Conservation (phyloP, 495 filamentous ascomycete genomes). For the Trichoderma erinaceum region DNA sequence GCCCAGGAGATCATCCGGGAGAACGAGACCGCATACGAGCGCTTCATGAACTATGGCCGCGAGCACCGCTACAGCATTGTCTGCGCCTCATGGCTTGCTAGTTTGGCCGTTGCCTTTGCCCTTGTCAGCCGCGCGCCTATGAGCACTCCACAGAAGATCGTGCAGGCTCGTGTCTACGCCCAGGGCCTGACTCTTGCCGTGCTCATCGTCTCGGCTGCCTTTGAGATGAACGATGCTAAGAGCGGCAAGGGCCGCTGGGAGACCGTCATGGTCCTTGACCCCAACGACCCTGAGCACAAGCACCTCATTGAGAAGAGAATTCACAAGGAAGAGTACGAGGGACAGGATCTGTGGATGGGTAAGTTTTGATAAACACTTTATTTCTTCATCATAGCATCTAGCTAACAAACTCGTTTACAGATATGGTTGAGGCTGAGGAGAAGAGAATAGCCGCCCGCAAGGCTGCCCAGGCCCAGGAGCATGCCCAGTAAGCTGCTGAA, state of each 20-base stretch:
- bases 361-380: too few species aligned
- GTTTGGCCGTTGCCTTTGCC: constrained; percentile 69
- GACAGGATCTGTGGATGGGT: constrained; percentile 86
- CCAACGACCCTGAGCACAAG: constrained; percentile 65
- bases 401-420: constrained; percentile 27
- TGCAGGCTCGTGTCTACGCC: constrained; percentile 97
- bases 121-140: constrained; percentile 74
- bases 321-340: constrained; percentile 65
- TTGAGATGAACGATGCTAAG: constrained; percentile 80
- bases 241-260: constrained; percentile 70
- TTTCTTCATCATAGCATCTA: too few species aligned
- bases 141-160: constrained; percentile 76
- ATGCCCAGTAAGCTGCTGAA: constrained; percentile 13
- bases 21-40: constrained; percentile 39
- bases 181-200: constrained; percentile 90
- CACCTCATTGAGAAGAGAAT: constrained; percentile 64
- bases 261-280: constrained; percentile 66
- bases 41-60: constrained; percentile 54
- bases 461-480: constrained; percentile 25
- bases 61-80: constrained; percentile 90
- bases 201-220: constrained; percentile 75
- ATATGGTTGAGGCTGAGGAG: constrained; percentile 79
- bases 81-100: constrained; percentile 72
- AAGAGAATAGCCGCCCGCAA: constrained; percentile 54
- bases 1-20: constrained; percentile 38